These are phyloP conservation scores for Lipomyces starkeyi DNA, from an alignment of 805 yeast species.

Conservation along the genomic window DNA sequence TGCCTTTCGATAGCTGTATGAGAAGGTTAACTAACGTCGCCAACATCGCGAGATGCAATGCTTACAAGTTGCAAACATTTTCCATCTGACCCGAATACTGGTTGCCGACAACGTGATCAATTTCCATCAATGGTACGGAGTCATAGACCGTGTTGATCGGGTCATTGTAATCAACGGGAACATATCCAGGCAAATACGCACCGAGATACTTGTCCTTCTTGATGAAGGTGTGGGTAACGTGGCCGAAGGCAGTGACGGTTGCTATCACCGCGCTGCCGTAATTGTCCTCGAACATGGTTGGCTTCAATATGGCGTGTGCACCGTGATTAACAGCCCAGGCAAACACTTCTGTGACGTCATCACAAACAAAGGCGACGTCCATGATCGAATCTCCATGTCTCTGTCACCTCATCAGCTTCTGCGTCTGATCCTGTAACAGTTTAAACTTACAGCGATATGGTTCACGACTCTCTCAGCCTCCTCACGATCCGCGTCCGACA, in stretches of 20 bases:
- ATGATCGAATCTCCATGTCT: constrained; percentile 82
- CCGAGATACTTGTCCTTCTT: constrained; percentile 49
- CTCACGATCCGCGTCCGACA: constrained; percentile 23
- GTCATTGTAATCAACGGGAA: constrained; percentile 28
- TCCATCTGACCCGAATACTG: constrained; percentile 73
- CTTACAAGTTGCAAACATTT: constrained; percentile 53
- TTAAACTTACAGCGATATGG: constrained; percentile 17
- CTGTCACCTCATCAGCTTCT: constrained; percentile 13
- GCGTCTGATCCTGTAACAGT: background rate
- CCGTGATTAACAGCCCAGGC: constrained; percentile 59
- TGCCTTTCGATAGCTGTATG: constrained; percentile 56
- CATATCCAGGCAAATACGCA: constrained; percentile 63
- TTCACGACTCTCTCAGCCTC: constrained; percentile 16
- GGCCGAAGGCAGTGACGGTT: constrained; percentile 60
- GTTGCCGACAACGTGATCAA: constrained; percentile 86
- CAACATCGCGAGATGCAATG: background rate
- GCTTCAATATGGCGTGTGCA: constrained; percentile 51
- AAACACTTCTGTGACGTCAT: constrained; percentile 55
- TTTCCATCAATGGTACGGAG: constrained; percentile 50
- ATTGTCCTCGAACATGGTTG: constrained; percentile 49
- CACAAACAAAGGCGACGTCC: constrained; percentile 73
- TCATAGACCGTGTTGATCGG: constrained; percentile 45
- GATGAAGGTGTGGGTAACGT: constrained; percentile 71
- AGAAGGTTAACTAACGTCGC: background rate
- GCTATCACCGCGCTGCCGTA: constrained; percentile 62